phyloP scores from a whole-genome alignment of 129 eudicot species.

The Ambrosia trifida region DNA sequence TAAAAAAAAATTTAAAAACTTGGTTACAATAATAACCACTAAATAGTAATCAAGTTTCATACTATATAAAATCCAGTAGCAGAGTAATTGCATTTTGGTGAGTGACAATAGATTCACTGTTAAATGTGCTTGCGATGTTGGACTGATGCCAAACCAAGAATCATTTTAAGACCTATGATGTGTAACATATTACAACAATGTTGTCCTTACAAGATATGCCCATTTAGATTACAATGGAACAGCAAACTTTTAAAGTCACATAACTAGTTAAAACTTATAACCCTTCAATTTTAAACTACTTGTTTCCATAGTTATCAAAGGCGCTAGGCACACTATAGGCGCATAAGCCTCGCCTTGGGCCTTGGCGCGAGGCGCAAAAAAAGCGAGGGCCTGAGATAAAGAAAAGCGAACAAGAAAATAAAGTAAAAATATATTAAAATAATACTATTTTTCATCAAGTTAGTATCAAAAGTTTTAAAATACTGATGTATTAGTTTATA shows the following conservation, averaged over 20 bases:
- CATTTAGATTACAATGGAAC: not conserved
- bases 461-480: too few species aligned
- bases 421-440: too few species aligned
- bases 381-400: too few species aligned
- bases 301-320: not conserved
- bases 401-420: too few species aligned
- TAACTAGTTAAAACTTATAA: not conserved
- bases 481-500: too few species aligned
- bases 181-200: not conserved
- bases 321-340: too few species aligned
- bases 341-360: too few species aligned
- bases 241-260: not conserved
- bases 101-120: not conserved
- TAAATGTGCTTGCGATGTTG: not conserved
- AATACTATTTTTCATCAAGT: too few species aligned
- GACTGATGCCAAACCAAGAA: not conserved
- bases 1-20: too few species aligned
- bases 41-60: too few species aligned
- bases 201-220: not conserved
- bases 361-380: too few species aligned
- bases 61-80: not conserved
- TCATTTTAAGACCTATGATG: not conserved
- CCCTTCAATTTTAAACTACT: not conserved
- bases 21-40: too few species aligned
- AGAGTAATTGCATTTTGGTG: not conserved